Evolutionary conservation across 2,329 filamentous ascomycete species (phyloP).

Genomic region (Bipolaris oryzae): DNA sequence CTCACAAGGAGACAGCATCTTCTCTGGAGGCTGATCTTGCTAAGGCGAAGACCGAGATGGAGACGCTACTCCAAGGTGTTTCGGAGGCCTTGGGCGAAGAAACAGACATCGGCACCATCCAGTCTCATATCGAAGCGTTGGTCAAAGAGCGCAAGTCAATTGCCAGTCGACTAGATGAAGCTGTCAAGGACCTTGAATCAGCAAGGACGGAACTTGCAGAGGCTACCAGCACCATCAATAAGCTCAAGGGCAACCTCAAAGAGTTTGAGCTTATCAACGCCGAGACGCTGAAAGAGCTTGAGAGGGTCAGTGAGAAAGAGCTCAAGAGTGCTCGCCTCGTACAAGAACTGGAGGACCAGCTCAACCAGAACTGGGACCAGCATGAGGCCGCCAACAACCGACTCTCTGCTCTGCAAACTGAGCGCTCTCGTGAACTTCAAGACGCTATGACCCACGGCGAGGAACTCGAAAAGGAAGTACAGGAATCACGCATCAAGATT

Average conservation of each 20-base stretch:
- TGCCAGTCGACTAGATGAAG: constrained; percentile 50
- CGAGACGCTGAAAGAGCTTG: constrained; percentile 63
- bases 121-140: constrained; percentile 52
- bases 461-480: constrained; percentile 65
- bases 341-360: constrained; percentile 94
- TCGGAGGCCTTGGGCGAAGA: constrained; percentile 69
- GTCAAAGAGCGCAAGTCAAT: constrained; percentile 55
- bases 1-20: constrained; percentile 40
- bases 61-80: constrained; percentile 67
- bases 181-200: constrained; percentile 51
- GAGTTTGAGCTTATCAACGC: constrained; percentile 58
- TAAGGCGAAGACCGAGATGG: constrained; percentile 64
- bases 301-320: constrained; percentile 68
- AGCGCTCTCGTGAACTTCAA: constrained; percentile 52
- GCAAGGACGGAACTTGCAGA: constrained; percentile 52
- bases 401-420: constrained; percentile 69
- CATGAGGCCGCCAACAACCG: constrained; percentile 85
- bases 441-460: constrained; percentile 50
- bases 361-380: constrained; percentile 93
- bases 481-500: constrained; percentile 79
- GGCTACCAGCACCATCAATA: constrained; percentile 46
- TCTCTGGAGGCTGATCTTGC: constrained; percentile 63
- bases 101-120: constrained; percentile 52
- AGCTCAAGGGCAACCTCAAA: constrained; percentile 52
- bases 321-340: constrained; percentile 91